phyloP scores from a whole-genome alignment of 192 early-diverging fungal species.

The Phlyctochytrium bullatum region DNA sequence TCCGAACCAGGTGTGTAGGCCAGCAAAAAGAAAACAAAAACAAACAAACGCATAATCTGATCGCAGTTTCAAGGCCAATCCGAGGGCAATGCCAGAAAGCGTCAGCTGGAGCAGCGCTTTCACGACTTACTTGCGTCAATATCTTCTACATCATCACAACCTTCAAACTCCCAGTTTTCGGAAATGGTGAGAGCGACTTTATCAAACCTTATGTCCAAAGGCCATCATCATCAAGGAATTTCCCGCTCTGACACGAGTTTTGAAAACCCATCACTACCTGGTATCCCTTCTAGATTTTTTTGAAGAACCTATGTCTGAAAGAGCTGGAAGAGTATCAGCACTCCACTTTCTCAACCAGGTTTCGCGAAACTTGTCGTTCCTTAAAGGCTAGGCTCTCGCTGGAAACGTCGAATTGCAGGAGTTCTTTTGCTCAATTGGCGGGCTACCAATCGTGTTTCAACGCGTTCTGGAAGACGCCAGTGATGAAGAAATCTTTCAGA shows the following conservation, averaged over 20 bases:
- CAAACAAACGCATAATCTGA: too few species aligned
- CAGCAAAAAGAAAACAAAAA: too few species aligned
- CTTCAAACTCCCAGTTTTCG: background rate
- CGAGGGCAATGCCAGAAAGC: too few species aligned
- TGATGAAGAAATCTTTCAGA: background rate
- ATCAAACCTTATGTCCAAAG: background rate
- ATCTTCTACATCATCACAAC: background rate
- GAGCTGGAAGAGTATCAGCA: background rate
- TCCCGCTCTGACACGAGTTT: background rate
- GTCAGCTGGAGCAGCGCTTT: too few species aligned
- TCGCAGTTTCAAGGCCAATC: too few species aligned
- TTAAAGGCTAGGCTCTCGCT: background rate
- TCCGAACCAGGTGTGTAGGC: too few species aligned
- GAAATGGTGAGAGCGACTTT: background rate
- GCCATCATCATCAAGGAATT: background rate
- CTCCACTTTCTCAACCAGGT: background rate
- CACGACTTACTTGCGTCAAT: too few species aligned
- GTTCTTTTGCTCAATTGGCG: constrained; percentile 4
- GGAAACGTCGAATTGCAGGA: background rate
- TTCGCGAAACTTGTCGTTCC: background rate
- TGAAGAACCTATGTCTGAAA: background rate
- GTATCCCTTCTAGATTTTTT: background rate
- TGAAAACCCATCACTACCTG: constrained; percentile 7
- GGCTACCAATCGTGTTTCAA: background rate
- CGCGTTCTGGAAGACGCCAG: background rate